phyloP scores from a whole-genome alignment of 768 basidiomycete genomes.

The Phanerodontia chrysosporium region DNA sequence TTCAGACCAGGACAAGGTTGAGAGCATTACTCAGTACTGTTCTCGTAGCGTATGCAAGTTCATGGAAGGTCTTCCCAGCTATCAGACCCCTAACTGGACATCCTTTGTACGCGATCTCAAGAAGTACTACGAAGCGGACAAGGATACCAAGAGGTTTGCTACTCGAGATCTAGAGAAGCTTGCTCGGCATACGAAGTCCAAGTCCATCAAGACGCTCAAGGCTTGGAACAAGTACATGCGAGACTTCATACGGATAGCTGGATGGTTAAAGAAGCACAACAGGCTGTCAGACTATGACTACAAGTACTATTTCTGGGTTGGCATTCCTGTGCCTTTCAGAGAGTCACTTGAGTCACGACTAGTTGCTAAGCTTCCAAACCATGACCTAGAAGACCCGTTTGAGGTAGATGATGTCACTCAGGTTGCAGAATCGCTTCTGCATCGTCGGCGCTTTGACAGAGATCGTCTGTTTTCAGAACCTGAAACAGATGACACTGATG shows the following conservation, averaged over 20 bases:
- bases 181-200: neutral
- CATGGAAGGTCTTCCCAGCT: slow-evolving; percentile 1
- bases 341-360: neutral
- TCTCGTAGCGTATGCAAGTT: slow-evolving; percentile 1
- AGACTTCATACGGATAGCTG: slow-evolving; percentile 5
- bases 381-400: neutral
- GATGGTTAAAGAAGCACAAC: neutral
- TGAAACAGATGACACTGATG: neutral
- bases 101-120: neutral
- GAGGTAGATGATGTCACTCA: neutral
- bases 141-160: neutral
- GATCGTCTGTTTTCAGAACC: neutral
- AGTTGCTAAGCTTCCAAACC: neutral
- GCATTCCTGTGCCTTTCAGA: neutral
- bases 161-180: neutral
- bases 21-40: slow-evolving; percentile 8
- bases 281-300: neutral
- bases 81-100: neutral
- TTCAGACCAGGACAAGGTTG: neutral
- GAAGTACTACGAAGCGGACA: slow-evolving; percentile 2
- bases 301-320: neutral
- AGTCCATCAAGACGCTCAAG: neutral
- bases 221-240: slow-evolving; percentile 6
- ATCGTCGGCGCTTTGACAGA: neutral
- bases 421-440: neutral